Base-by-base conservation (phyloP, 2,329 filamentous ascomycete species). In the Magnaporthiopsis rhizophila region DNA sequence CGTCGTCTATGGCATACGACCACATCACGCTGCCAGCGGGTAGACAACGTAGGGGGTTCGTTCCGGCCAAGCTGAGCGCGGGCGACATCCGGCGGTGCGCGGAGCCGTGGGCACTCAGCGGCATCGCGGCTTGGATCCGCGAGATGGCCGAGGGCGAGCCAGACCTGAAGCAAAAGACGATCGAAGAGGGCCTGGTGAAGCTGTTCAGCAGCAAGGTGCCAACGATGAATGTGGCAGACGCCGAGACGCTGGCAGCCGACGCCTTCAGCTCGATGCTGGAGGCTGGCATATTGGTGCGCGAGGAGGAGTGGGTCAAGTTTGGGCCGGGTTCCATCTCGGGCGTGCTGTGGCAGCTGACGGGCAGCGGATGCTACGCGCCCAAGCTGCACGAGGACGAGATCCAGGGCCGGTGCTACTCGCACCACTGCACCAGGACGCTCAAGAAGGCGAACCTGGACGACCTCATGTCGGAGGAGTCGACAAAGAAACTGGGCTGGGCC, bases 291-390 rank as follows among this genome's bases (percentile, higher is more conserved):
- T 79, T 99, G 38, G 80, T 96, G 6, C 88, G 89, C 18, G 94
- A 97, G 45, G 95, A 99, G 75, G 96, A 99, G 78, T 99, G 96
- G 95, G 89, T 99, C 68, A 97, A 96, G 73, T 93, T 98, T 72
- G 90, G 91, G 8, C 81, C 84, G 1, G 91, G 89, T 8, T 85
- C 84, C 30, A 86, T 98, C 71, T 93, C 90, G 28, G 96, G 95
- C 64, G 93, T 99, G 5, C 80, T 99, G 59, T 97, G 90, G 83
- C 96, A 99, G 74, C 80, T 99, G 61, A 97, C 93, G 3, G 92
- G 93, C 8, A 86, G 86, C 28, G 95, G 95, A 18, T 99, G 95
- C 73, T 99, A 99, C 75, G 88, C 94, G 4, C 86, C 91, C 0
- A 91, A 88, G 71, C 76, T 98, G 11, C 95, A 99, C 73, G 83